Conservation (phyloP, 1,284 basidiomycete species). For the Leccinum solheimii region DNA sequence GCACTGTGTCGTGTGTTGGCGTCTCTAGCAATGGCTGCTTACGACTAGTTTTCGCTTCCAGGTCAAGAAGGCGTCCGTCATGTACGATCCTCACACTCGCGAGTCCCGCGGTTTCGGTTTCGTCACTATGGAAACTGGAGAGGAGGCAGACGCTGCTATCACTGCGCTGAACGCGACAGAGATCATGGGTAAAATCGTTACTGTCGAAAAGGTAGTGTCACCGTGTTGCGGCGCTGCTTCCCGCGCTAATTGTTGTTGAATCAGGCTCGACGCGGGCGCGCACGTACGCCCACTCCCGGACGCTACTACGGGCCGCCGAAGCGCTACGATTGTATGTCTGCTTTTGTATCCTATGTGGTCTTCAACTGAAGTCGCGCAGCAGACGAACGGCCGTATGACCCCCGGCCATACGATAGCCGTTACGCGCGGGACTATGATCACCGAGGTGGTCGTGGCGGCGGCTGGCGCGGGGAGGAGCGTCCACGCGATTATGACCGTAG, state of each 20-base stretch:
- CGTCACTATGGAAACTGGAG: slow-evolving; percentile 87
- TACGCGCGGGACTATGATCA: slow-evolving; percentile 68
- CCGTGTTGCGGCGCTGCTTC: background rate
- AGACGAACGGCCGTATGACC: slow-evolving; percentile 79
- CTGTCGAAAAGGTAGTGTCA: slow-evolving; percentile 77
- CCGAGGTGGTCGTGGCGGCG: slow-evolving; percentile 44
- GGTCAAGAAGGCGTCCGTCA: slow-evolving; percentile 90
- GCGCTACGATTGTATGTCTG: slow-evolving; percentile 56
- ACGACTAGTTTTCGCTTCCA: slow-evolving; percentile 31
- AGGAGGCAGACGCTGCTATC: slow-evolving; percentile 90
- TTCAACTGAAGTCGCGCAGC: slow-evolving; percentile 11
- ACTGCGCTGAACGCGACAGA: slow-evolving; percentile 81
- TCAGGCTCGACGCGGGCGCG: slow-evolving; percentile 92
- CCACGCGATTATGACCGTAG: slow-evolving; percentile 43
- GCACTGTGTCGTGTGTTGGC: background rate
- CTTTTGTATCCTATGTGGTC: slow-evolving; percentile 10
- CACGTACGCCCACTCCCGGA: slow-evolving; percentile 93
- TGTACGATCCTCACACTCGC: slow-evolving; percentile 95
- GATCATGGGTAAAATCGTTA: slow-evolving; percentile 82
- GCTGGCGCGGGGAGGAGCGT: slow-evolving; percentile 36
- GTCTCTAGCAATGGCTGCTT: slow-evolving; percentile 6
- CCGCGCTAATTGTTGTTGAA: slow-evolving; percentile 31
- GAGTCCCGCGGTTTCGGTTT: slow-evolving; percentile 98
- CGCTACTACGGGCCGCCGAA: slow-evolving; percentile 93
- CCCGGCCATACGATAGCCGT: slow-evolving; percentile 77